A percentile compares a stretch with the other conserved stretches of the same genome.
phyloP scores from a whole-genome alignment of 805 yeast species.

The Candida mattraensis region DNA sequence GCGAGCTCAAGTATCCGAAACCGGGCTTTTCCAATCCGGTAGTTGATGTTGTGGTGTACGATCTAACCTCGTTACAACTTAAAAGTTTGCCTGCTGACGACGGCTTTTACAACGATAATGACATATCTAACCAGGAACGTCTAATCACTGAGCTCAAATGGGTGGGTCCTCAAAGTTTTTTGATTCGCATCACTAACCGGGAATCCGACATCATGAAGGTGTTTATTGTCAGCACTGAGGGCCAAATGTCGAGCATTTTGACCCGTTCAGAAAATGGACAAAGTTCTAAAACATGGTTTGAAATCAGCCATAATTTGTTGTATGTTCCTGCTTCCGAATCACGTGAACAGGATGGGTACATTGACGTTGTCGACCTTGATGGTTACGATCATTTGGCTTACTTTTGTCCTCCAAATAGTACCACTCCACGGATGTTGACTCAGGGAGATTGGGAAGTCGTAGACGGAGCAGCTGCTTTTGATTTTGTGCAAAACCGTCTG shows the following conservation, averaged over 20 bases:
- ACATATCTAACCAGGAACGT: slow-evolving; percentile 41
- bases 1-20: slow-evolving; percentile 74
- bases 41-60: slow-evolving; percentile 53
- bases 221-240: slow-evolving; percentile 48
- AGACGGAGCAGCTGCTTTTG: slow-evolving; percentile 64
- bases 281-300: slow-evolving; percentile 70
- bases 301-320: slow-evolving; percentile 62
- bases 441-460: slow-evolving; percentile 91
- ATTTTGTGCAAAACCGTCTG: slow-evolving; percentile 48
- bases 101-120: slow-evolving; percentile 42
- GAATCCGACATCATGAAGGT: slow-evolving; percentile 65
- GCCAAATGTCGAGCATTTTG: slow-evolving; percentile 34
- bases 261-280: slow-evolving; percentile 48
- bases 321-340: slow-evolving; percentile 54
- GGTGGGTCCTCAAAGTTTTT: slow-evolving; percentile 55
- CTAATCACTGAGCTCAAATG: slow-evolving; percentile 69
- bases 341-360: slow-evolving; percentile 64
- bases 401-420: slow-evolving; percentile 66
- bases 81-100: slow-evolving; percentile 28
- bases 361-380: slow-evolving; percentile 69
- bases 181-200: slow-evolving; percentile 63
- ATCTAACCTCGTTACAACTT: slow-evolving; percentile 28
- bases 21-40: slow-evolving; percentile 77
- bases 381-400: slow-evolving; percentile 79
- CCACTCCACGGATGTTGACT: slow-evolving; percentile 60